Conservation (phyloP, 192 early-diverging fungal genomes). For the Coemansia sp. region DNA sequence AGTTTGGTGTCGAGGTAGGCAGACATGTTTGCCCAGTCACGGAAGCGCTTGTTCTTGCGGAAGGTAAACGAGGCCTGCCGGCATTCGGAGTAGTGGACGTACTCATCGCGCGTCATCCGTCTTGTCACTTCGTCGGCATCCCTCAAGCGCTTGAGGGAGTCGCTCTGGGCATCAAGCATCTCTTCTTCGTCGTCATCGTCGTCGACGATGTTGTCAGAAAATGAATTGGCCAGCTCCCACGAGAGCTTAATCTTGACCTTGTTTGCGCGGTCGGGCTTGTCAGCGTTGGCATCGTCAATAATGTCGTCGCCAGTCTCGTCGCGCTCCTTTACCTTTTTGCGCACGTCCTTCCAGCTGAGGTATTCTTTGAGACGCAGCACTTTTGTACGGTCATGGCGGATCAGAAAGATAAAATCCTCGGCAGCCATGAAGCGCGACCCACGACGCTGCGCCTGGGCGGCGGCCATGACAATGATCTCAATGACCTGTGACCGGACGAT, state of each 20-base stretch:
- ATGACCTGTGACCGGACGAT: constrained; percentile 94
- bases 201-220: constrained; percentile 74
- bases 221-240: constrained; percentile 90
- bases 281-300: constrained; percentile 52
- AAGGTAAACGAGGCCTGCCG: constrained; percentile 98
- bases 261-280: constrained; percentile 58
- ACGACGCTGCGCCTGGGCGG: constrained; percentile 80
- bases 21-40: constrained; percentile 94
- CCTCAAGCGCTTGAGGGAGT: constrained; percentile 81
- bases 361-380: constrained; percentile 89
- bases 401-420: constrained; percentile 96
- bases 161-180: constrained; percentile 81
- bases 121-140: constrained; percentile 91
- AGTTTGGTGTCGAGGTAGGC: constrained; percentile 87
- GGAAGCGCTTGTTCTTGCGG: constrained; percentile 90
- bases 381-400: constrained; percentile 93
- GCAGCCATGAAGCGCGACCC: constrained; percentile 77
- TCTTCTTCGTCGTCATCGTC: constrained; percentile 91
- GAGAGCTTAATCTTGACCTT: constrained; percentile 84
- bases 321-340: constrained; percentile 87
- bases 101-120: constrained; percentile 98
- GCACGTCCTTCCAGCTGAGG: constrained; percentile 95
- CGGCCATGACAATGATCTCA: constrained; percentile 91
- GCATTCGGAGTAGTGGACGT: constrained; percentile 98
- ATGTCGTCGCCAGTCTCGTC: constrained; percentile 60